Evolutionary conservation across 345 rosid species (phyloP).

Genomic region (Erodium maritimum): DNA sequence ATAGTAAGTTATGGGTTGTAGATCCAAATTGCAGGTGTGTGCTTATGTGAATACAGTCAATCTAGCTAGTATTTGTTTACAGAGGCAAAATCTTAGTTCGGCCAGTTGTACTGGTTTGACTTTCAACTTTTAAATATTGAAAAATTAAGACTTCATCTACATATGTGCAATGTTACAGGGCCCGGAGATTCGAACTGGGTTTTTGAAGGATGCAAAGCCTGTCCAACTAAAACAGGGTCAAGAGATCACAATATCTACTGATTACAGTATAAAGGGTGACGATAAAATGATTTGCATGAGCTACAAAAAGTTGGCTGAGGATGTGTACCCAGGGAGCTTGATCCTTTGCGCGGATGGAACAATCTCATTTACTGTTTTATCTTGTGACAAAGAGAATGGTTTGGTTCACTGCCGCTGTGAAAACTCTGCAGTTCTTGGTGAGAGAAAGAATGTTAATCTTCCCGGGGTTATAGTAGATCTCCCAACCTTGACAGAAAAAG

Average conservation of each 20-base stretch:
- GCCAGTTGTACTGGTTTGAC: neutral
- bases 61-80: neutral
- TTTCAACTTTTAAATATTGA: neutral
- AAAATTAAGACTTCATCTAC: neutral
- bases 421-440: slow-evolving; percentile 87
- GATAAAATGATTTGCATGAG: slow-evolving; percentile 73
- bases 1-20: neutral
- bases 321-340: slow-evolving; percentile 79
- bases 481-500: slow-evolving; percentile 91
- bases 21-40: neutral
- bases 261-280: slow-evolving; percentile 67
- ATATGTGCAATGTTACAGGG: slow-evolving; percentile 30
- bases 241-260: slow-evolving; percentile 75
- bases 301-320: slow-evolving; percentile 74
- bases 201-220: slow-evolving; percentile 57
- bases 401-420: slow-evolving; percentile 77
- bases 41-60: neutral
- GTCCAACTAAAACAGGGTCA: slow-evolving; percentile 62
- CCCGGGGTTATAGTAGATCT: slow-evolving; percentile 98
- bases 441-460: slow-evolving; percentile 95
- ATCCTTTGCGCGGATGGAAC: slow-evolving; percentile 97
- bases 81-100: neutral
- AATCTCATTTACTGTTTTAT: slow-evolving; percentile 67
- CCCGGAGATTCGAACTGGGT: slow-evolving; percentile 79
- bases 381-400: slow-evolving; percentile 57